Percentiles rank a stretch among this genome's conserved stretches.
phyloP scores from a whole-genome alignment of 495 filamentous ascomycete genomes.

The Penicillium dipodomyicola region DNA sequence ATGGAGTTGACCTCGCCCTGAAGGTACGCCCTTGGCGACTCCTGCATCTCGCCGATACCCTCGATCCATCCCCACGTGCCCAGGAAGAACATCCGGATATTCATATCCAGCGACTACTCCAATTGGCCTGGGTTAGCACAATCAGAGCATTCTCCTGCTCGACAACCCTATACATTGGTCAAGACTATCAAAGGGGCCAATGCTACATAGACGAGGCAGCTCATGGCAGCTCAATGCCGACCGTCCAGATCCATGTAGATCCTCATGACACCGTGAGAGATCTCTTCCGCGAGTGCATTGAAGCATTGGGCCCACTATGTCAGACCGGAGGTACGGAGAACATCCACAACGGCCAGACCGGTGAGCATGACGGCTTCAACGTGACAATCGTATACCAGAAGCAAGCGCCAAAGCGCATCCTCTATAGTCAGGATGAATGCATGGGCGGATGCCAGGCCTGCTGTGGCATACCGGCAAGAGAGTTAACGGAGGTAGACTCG shows the following conservation, averaged over 20 bases:
- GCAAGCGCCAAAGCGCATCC: not conserved
- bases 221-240: not conserved
- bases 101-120: slow-evolving; percentile 19
- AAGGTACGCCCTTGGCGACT: slow-evolving; percentile 7
- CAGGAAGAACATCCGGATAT: slow-evolving; percentile 15
- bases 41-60: slow-evolving; percentile 12
- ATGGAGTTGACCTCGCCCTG: slow-evolving; percentile 4
- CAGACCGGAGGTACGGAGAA: not conserved
- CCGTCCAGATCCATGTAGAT: slow-evolving; percentile 18
- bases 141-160: slow-evolving; percentile 15
- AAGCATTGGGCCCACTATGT: not conserved
- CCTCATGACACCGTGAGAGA: slow-evolving; percentile 11
- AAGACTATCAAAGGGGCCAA: slow-evolving; percentile 13
- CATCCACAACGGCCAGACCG: not conserved
- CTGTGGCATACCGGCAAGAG: slow-evolving; percentile 1
- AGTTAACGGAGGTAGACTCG: not conserved
- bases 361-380: not conserved
- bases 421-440: not conserved
- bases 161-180: slow-evolving; percentile 17
- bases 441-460: slow-evolving; percentile 10
- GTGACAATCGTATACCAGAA: slow-evolving; percentile 13
- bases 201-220: slow-evolving; percentile 15
- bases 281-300: slow-evolving; percentile 7
- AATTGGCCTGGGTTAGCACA: slow-evolving; percentile 17
- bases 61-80: slow-evolving; percentile 4